Evolutionary conservation across 805 yeast species (phyloP), one percentile per base, ranked within the genome.

Genomic region (Torulaspora quercuum): DNA sequence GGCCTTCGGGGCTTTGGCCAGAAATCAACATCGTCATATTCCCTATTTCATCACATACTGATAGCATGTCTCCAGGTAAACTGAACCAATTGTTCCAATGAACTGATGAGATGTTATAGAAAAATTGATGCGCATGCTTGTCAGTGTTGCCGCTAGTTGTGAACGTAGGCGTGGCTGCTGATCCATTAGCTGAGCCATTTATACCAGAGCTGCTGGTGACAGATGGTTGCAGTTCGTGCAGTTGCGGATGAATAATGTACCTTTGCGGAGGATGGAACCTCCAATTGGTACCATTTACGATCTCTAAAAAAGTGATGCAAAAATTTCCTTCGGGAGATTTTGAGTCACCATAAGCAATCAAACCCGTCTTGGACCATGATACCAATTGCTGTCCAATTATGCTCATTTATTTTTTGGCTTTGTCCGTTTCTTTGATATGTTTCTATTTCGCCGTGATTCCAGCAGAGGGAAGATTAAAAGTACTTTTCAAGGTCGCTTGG

Each of bases 281-380:
- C 97, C 97, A 90, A 29, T 70, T 61, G 21, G 70, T 68, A 1
- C 96, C 97, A 55, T 85, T 81, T 9, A 75, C 60, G 41, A 87
- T 78, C 49, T 81, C 89, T 40, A 87, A 53, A 59, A 81, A 78
- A 0, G 94, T 80, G 41, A 85, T 62, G 31, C 67, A 64, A 14
- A 86, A 52, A 42, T 70, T 70, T 6, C 59, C 50, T 22, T 57
- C 50, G 12, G 57, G 49, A 30, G 59, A 59, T 24, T 46, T 52
- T 25, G 68, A 61, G 37, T 73, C 69, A 5, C 77, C 64, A 49
- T 81, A 86, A 1, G 95, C 95, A 20, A 89, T 73, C 48, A 86
- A 76, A 9, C 96, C 96, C 47, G 80, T 82, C 46, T 78, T 75
- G 7, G 94, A 83, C 95, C 95, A 87, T 7, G 86, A 72, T 7